Evolutionary conservation across 148 eudicot genomes (phyloP), one percentile per base, ranked within the genome.

Genomic region (Rhododendron molle): DNA sequence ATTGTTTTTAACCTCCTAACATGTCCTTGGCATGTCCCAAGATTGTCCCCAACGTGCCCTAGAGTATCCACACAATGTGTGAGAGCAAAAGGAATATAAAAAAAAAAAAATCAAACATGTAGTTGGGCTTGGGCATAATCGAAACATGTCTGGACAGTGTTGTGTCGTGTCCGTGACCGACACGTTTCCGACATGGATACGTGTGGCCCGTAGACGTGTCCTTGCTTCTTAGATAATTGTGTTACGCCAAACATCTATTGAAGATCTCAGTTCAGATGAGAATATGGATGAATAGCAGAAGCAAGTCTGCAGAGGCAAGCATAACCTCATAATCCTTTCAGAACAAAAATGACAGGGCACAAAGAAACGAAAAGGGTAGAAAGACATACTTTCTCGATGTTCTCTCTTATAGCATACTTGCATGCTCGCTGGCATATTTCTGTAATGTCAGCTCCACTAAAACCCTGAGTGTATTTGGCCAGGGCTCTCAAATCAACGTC

Each of bases 401-500:
- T 90, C 87, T 91, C 93, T 43, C 93, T 84, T 54, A 91, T 91
- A 46, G 93, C 93, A 80, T 91, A 91, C 30, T 91, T 91, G 91
- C 92, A 91, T 1, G 93, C 89, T 43, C 93, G 87, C 86, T 91
- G 93, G 65, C 93, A 91, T 26, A 91, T 91, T 81, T 90, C 91
- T 2, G 92, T 88, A 74, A 91, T 89, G 86, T 91, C 90, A 23
- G 91, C 92, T 26, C 92, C 90, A 77, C 92, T 88, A 56, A 92
- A 92, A 36, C 93, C 91, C 67, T 90, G 90, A 49, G 93, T 90
- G 78, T 92, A 92, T 44, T 88, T 89, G 50, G 93, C 91, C 78
- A 92, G 91, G 56, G 89, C 93, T 58, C 87, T 87, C 80, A 92
- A 85, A 79, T 91, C 93, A 49, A 91, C 89, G 83, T 91, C 92